Evolutionary conservation across 163 green algal genomes (phyloP).

Genomic region (Smithsoniella earleae): DNA sequence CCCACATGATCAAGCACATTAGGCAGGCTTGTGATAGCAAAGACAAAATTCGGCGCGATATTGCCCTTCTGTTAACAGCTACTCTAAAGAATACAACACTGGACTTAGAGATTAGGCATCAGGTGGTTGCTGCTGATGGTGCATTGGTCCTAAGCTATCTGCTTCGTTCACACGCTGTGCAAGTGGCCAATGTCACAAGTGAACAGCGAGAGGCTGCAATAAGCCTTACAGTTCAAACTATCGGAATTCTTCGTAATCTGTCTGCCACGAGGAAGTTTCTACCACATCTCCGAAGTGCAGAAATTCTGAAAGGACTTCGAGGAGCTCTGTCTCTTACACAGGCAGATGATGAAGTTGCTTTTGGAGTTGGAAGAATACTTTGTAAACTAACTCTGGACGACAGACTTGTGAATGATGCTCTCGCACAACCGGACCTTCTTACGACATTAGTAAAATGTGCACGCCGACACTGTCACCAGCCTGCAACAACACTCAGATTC

Average conservation of each 20-base stretch:
- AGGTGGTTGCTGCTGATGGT: background rate
- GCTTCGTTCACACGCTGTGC: constrained; percentile 6
- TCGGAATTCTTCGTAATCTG: constrained; percentile 20
- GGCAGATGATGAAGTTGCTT: background rate
- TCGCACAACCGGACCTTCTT: background rate
- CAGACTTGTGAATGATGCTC: background rate
- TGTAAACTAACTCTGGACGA: constrained; percentile 14
- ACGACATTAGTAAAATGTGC: background rate
- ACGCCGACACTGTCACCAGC: background rate
- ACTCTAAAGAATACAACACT: constrained; percentile 28
- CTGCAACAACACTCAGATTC: background rate
- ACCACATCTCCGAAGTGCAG: background rate
- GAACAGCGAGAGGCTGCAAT: background rate
- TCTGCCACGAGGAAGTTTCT: background rate
- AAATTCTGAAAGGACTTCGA: constrained; percentile 9
- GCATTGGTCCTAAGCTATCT: constrained; percentile 14
- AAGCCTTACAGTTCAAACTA: constrained; percentile 18
- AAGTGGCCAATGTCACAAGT: background rate
- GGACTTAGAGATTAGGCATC: background rate
- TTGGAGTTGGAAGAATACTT: constrained; percentile 1
- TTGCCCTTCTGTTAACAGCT: background rate
- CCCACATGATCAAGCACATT: constrained; percentile 23
- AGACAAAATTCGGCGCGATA: background rate
- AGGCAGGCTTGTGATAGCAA: background rate
- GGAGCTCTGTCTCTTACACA: background rate